A percentile compares a stretch with the other conserved stretches of the same genome.
Evolutionary conservation across 78 protist genomes (phyloP).

Genomic region (Dictyostelium firmibasis): DNA sequence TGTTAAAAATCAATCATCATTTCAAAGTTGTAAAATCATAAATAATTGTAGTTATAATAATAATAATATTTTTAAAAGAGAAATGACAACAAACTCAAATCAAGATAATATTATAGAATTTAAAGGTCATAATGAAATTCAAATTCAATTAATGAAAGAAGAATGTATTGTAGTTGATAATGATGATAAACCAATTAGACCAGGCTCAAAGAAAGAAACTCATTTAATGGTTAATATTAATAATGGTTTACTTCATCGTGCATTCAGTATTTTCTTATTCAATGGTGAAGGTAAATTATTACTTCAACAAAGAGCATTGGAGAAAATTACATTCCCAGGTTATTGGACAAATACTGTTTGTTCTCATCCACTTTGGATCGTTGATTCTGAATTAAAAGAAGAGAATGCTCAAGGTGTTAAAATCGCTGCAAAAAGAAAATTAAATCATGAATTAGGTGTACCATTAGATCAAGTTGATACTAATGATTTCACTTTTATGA

Average conservation of each 20-base stretch:
- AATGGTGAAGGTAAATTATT: constrained; percentile 74
- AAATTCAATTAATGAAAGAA: constrained; percentile 84
- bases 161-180: constrained; percentile 88
- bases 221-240: constrained; percentile 85
- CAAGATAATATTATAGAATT: not conserved
- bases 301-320: constrained; percentile 89
- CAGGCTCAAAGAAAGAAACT: constrained; percentile 85
- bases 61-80: not conserved
- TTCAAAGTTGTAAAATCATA: not conserved
- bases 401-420: constrained; percentile 79
- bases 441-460: constrained; percentile 90
- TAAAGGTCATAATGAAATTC: constrained; percentile 75
- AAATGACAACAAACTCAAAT: not conserved
- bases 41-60: not conserved
- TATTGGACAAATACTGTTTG: constrained; percentile 95
- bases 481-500: constrained; percentile 75
- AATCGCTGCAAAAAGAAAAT: constrained; percentile 89
- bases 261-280: constrained; percentile 93
- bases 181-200: constrained; percentile 83
- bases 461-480: constrained; percentile 48
- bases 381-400: constrained; percentile 34
- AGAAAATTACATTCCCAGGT: constrained; percentile 92
- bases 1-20: not conserved
- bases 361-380: constrained; percentile 92
- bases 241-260: constrained; percentile 90